These are phyloP conservation scores for Phytophthora ramorum DNA, from an alignment of 352 stramenopile species.

Conservation along the genomic window DNA sequence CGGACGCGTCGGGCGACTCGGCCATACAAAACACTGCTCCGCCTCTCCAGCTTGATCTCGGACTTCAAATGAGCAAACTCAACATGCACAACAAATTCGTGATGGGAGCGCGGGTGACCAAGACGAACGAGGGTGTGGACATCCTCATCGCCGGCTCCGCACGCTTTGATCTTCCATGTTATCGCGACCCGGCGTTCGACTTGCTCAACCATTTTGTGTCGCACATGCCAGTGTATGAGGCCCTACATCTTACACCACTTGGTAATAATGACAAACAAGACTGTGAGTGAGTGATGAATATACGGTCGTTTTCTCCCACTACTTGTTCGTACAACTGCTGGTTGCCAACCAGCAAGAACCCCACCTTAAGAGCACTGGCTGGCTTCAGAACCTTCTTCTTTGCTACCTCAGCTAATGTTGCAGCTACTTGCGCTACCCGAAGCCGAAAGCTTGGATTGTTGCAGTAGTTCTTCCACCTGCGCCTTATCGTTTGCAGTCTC, in stretches of 20 bases:
- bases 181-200: constrained; percentile 40
- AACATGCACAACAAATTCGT: constrained; percentile 50
- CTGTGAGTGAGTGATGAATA: constrained; percentile 6
- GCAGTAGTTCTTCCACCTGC: constrained; percentile 73
- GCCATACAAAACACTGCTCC: constrained; percentile 23
- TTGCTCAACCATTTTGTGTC: constrained; percentile 66
- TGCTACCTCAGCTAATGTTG: constrained; percentile 60
- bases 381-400: background rate
- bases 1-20: constrained; percentile 28
- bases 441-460: constrained; percentile 67
- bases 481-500: constrained; percentile 58
- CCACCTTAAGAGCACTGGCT: background rate
- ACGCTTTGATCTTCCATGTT: constrained; percentile 41
- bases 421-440: constrained; percentile 53
- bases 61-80: constrained; percentile 42
- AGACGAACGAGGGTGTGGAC: constrained; percentile 31
- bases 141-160: constrained; percentile 52
- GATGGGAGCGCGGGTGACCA: constrained; percentile 30
- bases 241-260: constrained; percentile 53
- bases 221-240: constrained; percentile 65
- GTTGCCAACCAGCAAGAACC: background rate
- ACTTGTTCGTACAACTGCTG: background rate
- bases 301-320: background rate
- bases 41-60: constrained; percentile 29
- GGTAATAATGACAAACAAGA: constrained; percentile 16